These are phyloP conservation scores for Multifurca ochricompacta DNA, from an alignment of 768 basidiomycete species.

Conservation along the genomic window DNA sequence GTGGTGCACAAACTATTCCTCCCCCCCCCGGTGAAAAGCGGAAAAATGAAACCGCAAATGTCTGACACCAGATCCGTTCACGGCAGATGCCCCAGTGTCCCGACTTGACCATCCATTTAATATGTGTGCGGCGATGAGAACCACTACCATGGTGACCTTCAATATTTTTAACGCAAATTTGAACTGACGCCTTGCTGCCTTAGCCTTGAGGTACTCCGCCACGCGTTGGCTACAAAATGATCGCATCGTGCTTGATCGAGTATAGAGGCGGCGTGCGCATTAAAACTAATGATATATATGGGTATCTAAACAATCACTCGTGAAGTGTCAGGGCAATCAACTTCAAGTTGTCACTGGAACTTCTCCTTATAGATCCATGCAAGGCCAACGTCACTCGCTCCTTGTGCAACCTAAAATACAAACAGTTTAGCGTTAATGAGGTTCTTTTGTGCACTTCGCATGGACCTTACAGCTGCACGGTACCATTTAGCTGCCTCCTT, in stretches of 20 bases:
- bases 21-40: too few species aligned
- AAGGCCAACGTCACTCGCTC: slow-evolving; percentile 72
- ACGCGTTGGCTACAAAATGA: neutral
- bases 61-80: too few species aligned
- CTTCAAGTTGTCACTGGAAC: slow-evolving; percentile 35
- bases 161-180: too few species aligned
- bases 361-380: slow-evolving; percentile 93
- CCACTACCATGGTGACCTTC: too few species aligned
- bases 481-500: slow-evolving; percentile 88
- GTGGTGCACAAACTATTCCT: too few species aligned
- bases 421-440: neutral
- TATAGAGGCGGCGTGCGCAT: neutral
- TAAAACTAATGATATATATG: neutral
- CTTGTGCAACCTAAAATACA: slow-evolving; percentile 47
- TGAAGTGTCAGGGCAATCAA: neutral
- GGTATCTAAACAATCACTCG: neutral
- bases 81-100: too few species aligned
- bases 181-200: neutral
- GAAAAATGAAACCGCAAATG: too few species aligned
- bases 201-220: neutral
- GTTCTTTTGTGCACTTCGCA: neutral
- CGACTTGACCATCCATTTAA: too few species aligned
- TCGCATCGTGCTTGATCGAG: neutral
- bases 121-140: too few species aligned
- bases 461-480: slow-evolving; percentile 60